These are phyloP conservation scores for Pterulicium gracile DNA, from an alignment of 1,284 basidiomycete genomes.

Conservation along the genomic window DNA sequence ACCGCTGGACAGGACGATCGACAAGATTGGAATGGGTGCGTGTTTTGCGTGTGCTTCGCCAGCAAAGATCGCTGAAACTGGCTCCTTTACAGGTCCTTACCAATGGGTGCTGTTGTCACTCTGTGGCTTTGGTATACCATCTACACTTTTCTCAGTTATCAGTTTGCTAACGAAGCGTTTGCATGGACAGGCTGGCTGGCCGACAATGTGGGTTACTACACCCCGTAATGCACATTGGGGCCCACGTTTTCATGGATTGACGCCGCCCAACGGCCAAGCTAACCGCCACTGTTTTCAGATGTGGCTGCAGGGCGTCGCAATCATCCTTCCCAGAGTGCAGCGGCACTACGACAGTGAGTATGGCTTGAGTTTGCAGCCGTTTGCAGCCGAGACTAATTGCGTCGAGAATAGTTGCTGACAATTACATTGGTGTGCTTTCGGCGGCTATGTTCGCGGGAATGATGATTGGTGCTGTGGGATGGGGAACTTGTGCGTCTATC, in stretches of 20 bases:
- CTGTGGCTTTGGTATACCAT: conserved; percentile 71
- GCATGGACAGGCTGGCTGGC: conserved; percentile 67
- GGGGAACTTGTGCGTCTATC: conserved; percentile 67
- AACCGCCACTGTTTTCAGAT: conserved; percentile 44
- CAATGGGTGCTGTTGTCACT: conserved; percentile 74
- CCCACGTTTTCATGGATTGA: conserved; percentile 17
- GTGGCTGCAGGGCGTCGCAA: conserved; percentile 84
- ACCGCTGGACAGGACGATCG: conserved; percentile 71
- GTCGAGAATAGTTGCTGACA: conserved; percentile 48
- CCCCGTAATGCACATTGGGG: neutral
- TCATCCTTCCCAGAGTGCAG: conserved; percentile 88
- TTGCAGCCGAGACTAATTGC: conserved; percentile 7
- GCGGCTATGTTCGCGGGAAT: conserved; percentile 85
- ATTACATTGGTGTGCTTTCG: conserved; percentile 64
- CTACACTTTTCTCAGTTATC: conserved; percentile 1
- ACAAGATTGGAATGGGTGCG: conserved; percentile 78
- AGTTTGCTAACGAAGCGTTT: conserved; percentile 5
- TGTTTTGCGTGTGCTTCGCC: conserved; percentile 15
- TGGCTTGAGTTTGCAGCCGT: conserved; percentile 6
- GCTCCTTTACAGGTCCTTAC: conserved; percentile 33
- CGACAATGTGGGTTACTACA: conserved; percentile 56
- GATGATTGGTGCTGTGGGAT: conserved; percentile 92
- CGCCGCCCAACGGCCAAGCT: conserved; percentile 9
- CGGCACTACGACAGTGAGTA: conserved; percentile 66
- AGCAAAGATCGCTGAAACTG: neutral